Evolutionary conservation across 1,284 basidiomycete genomes (phyloP), one percentile per base, ranked within the genome.

Genomic region (Irpex sp.): DNA sequence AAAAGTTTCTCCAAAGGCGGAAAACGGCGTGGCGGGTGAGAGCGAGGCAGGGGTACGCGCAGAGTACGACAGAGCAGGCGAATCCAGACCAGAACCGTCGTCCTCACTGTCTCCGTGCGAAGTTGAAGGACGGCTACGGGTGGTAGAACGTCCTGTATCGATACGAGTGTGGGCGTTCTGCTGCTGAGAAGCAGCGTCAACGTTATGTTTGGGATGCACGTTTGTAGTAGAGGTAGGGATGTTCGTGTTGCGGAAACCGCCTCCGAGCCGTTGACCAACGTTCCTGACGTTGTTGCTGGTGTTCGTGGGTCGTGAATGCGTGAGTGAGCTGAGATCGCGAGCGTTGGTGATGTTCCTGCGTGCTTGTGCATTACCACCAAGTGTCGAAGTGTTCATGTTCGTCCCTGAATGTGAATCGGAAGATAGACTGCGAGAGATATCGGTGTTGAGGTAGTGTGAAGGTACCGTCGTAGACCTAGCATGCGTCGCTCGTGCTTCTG

Each of bases 11-110:
- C 76, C 75, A 58, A 75, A 76, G 37, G 74, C 74, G 21, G 75
- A 75, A 65, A 74, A 77, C 1, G 76, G 76, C 43, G 76, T 78
- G 9, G 75, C 68, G 2, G 76, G 76, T 63, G 76, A 77, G 21
- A 78, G 70, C 39, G 76, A 71, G 21, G 72, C 74, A 0, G 76
- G 75, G 19, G 76, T 77, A 21, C 74, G 72, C 8, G 57, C 65
- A n/a, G 75, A 75, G 63, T 75, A 75, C 11, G 76, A 76, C 55
- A 78, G 69, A 13, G 75, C 75, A 2, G 76, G 76, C 6, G 75
- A 76, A 13, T 75, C 72, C 53, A 75, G 69, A 8, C 72, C 71
- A 4, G 74, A 74, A 35, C 67, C 68, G 15, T 72, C 70, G 49
- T 68, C 71, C 19, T 72, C 71, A 13, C 65, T 67, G 9, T 58